Conservation (phyloP, 1,284 basidiomycete genomes). For the Ceratobasidium sp. region DNA sequence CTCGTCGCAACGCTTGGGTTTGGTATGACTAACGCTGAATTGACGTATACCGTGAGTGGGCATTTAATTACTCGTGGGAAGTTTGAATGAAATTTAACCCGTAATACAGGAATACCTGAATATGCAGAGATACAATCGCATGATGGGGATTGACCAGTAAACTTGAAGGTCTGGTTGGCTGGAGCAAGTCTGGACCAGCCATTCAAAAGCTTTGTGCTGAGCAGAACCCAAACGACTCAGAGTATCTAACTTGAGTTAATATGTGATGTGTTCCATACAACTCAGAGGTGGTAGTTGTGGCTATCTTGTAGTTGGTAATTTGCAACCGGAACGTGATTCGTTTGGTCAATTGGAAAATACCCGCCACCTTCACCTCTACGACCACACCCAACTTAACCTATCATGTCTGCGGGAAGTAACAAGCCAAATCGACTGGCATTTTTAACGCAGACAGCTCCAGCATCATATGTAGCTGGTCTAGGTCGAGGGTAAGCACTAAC, state of each 20-base stretch:
- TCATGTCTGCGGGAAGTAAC: conserved; percentile 47
- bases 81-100: not conserved
- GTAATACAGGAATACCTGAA: conserved; percentile 10
- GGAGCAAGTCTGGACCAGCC: no score
- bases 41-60: conserved; percentile 28
- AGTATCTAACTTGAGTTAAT: no score
- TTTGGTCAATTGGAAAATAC: conserved; percentile 13
- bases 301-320: not conserved
- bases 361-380: conserved; percentile 11
- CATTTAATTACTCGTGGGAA: no score
- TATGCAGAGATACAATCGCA: conserved; percentile 35
- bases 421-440: conserved; percentile 85
- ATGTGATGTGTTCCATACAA: no score
- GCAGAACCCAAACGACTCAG: no score
- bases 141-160: conserved; percentile 24
- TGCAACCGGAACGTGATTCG: not conserved
- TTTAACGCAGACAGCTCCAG: conserved; percentile 88
- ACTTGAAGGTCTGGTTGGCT: no score
- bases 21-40: conserved; percentile 35
- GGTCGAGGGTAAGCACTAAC: conserved; percentile 82
- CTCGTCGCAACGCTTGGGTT: conserved; percentile 22
- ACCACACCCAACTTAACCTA: conserved; percentile 20
- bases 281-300: not conserved
- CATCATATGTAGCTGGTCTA: conserved; percentile 95
- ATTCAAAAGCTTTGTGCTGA: no score